A percentile compares a stretch with the other conserved stretches of the same genome.
Evolutionary conservation across 495 filamentous ascomycete species (phyloP).

Genomic region (Hypomontagnella monticulosa): DNA sequence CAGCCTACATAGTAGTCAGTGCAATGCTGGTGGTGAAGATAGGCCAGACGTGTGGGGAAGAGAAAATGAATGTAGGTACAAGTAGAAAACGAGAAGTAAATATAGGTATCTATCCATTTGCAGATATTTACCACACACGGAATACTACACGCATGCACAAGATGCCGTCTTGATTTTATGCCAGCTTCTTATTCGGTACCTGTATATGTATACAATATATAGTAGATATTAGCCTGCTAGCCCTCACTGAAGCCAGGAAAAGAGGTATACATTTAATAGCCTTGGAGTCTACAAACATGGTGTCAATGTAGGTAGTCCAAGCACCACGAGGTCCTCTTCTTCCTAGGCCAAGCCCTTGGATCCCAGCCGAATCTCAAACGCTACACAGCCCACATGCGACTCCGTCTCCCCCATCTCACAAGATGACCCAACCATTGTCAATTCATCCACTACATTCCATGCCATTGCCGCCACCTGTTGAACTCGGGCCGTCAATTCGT

Average conservation of each 20-base stretch:
- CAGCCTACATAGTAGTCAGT: no score
- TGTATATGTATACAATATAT: no score
- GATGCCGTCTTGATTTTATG: no score
- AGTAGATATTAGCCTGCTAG: constrained; percentile 2
- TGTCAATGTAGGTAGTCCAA: neutral
- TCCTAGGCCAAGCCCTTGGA: constrained; percentile 34
- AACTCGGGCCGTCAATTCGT: constrained; percentile 21
- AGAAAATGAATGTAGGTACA: no score
- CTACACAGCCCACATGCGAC: constrained; percentile 33
- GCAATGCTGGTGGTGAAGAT: no score
- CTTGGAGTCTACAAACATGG: no score
- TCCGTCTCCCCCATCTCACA: constrained; percentile 40
- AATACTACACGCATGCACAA: no score
- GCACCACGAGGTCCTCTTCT: constrained; percentile 12
- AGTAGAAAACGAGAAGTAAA: no score
- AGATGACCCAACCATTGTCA: constrained; percentile 32
- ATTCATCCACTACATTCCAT: constrained; percentile 37
- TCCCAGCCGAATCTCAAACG: constrained; percentile 42
- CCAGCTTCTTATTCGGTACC: no score
- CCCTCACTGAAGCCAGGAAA: constrained; percentile 7
- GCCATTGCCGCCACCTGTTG: constrained; percentile 33
- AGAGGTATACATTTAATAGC: no score
- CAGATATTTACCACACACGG: constrained; percentile 8
- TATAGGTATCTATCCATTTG: no score
- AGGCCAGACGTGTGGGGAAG: no score